phyloP scores from a whole-genome alignment of 192 early-diverging fungal species.

The Powellomyces hirtus region DNA sequence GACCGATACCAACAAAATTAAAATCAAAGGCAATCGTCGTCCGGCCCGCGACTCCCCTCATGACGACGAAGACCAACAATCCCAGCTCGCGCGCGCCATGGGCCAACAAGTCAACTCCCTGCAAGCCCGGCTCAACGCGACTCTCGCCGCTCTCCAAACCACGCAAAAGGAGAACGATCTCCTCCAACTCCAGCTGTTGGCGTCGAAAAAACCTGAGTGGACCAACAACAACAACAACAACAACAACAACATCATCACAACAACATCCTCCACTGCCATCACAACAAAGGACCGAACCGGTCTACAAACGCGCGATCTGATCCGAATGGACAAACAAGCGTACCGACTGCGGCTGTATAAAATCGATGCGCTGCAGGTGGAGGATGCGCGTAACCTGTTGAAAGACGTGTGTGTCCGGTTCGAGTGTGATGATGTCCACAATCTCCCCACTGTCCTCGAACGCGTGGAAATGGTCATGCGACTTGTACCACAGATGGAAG shows the following conservation, averaged over 20 bases:
- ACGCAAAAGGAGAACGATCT: constrained; percentile 38
- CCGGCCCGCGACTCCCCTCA: neutral
- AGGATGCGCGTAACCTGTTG: constrained; percentile 31
- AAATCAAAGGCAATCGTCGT: neutral
- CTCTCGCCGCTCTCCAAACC: constrained; percentile 7
- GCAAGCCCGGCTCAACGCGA: constrained; percentile 18
- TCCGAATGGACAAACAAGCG: constrained; percentile 39
- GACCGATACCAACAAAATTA: no score
- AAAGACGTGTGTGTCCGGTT: constrained; percentile 28
- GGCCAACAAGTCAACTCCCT: constrained; percentile 13
- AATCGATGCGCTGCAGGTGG: constrained; percentile 33
- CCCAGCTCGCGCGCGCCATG: neutral
- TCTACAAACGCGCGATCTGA: constrained; percentile 40
- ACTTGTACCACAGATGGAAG: constrained; percentile 35
- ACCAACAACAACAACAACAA: constrained; percentile 13
- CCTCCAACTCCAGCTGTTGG: constrained; percentile 40
- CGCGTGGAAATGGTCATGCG: constrained; percentile 14
- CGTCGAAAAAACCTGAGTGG: constrained; percentile 36
- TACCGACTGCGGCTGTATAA: constrained; percentile 39
- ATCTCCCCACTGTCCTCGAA: constrained; percentile 14
- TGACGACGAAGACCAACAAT: neutral
- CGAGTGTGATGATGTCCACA: constrained; percentile 16
- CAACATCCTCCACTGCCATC: neutral
- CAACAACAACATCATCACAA: constrained; percentile 5
- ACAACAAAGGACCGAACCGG: neutral